Conservation (phyloP, 805 yeast species). For the Kodamaea neixiangensis region DNA sequence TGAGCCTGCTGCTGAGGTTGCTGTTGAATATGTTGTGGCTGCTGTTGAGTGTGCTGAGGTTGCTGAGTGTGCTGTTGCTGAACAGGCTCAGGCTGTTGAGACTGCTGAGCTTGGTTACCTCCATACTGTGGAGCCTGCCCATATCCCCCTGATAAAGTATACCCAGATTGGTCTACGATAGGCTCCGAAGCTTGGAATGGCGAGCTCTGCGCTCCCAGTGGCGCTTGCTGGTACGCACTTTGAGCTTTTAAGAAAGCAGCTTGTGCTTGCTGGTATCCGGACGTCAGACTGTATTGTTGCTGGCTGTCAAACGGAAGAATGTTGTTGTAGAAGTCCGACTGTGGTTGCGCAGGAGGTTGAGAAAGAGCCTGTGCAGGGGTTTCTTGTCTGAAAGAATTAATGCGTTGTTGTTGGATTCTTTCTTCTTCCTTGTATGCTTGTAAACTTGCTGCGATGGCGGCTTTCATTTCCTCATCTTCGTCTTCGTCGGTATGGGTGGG, state of each 20-base stretch:
- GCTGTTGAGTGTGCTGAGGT: slow-evolving; percentile 10
- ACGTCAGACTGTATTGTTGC: slow-evolving; percentile 9
- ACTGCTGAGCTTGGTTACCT: background rate
- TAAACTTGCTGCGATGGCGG: slow-evolving; percentile 91
- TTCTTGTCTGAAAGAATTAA: background rate
- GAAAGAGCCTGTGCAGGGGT: too few relatives aligned
- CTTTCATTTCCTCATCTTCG: slow-evolving; percentile 82
- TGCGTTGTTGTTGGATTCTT: slow-evolving; percentile 12
- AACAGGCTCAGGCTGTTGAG: slow-evolving; percentile 7
- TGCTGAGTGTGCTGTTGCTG: slow-evolving; percentile 10
- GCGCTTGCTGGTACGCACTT: background rate
- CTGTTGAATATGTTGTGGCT: slow-evolving; percentile 8
- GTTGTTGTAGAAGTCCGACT: slow-evolving; percentile 27
- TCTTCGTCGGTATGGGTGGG: slow-evolving; percentile 47
- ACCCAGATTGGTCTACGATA: background rate
- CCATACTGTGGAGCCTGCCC: background rate
- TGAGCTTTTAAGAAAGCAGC: slow-evolving; percentile 1
- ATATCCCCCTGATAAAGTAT: background rate
- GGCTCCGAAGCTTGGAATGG: background rate
- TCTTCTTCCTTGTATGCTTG: slow-evolving; percentile 58
- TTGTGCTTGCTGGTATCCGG: slow-evolving; percentile 1
- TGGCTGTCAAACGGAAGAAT: slow-evolving; percentile 21
- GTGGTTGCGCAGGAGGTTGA: slow-evolving; percentile 15
- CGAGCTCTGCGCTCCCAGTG: background rate
- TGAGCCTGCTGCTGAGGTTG: slow-evolving; percentile 11